phyloP scores from a whole-genome alignment of 2,329 filamentous ascomycete genomes.

The Fusarium torulosum region DNA sequence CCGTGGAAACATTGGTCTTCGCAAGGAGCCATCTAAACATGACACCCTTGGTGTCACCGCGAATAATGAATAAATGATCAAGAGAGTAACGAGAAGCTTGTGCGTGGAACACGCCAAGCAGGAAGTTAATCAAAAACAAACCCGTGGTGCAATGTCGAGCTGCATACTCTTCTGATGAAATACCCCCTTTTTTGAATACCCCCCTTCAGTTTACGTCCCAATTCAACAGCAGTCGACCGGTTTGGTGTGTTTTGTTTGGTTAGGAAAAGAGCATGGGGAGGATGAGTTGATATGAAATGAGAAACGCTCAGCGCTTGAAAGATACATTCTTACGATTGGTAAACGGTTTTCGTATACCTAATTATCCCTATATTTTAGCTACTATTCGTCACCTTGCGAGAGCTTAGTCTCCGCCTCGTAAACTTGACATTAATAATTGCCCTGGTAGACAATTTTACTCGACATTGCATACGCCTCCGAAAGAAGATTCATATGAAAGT shows the following conservation, averaged over 20 bases:
- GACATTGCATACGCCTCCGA: slow-evolving; percentile 46
- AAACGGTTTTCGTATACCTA: slow-evolving; percentile 36
- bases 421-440: slow-evolving; percentile 50
- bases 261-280: slow-evolving; percentile 32
- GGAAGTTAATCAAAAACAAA: slow-evolving; percentile 27
- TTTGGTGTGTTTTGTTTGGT: slow-evolving; percentile 47
- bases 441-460: slow-evolving; percentile 52
- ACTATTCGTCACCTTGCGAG: slow-evolving; percentile 43
- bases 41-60: slow-evolving; percentile 48
- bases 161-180: slow-evolving; percentile 47
- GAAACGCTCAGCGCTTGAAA: slow-evolving; percentile 43
- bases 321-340: slow-evolving; percentile 38
- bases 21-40: slow-evolving; percentile 15
- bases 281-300: slow-evolving; percentile 39
- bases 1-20: slow-evolving; percentile 42
- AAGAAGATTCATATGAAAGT: background rate
- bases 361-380: slow-evolving; percentile 46
- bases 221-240: slow-evolving; percentile 47
- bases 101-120: slow-evolving; percentile 16
- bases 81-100: slow-evolving; percentile 38
- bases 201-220: slow-evolving; percentile 39
- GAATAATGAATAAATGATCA: slow-evolving; percentile 53
- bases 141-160: slow-evolving; percentile 44
- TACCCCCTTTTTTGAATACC: slow-evolving; percentile 41
- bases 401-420: slow-evolving; percentile 41